phyloP scores from a whole-genome alignment of 2,329 filamentous ascomycete species.

The Epichloe sylvatica region DNA sequence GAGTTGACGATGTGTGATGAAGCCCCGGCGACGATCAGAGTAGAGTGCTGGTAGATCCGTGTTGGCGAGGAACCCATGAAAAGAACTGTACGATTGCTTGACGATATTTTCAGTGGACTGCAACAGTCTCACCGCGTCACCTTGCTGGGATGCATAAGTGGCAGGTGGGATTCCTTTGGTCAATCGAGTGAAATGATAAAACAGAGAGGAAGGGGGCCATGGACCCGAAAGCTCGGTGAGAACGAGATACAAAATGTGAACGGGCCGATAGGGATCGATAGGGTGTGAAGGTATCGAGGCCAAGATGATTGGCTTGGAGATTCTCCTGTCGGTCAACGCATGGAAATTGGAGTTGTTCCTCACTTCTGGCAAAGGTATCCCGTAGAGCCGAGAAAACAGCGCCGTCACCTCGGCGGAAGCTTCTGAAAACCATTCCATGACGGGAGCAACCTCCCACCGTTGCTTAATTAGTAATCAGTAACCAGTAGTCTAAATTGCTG shows the following conservation, averaged over 20 bases:
- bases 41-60: neutral
- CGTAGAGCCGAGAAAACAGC: neutral
- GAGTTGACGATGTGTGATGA: slow-evolving; percentile 2
- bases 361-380: neutral
- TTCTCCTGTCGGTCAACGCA: neutral
- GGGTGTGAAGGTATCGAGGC: slow-evolving; percentile 2
- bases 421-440: neutral
- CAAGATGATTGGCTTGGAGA: neutral
- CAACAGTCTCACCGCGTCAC: slow-evolving; percentile 1
- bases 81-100: slow-evolving; percentile 1
- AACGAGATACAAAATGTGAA: slow-evolving; percentile 4
- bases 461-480: neutral
- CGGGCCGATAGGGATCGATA: slow-evolving; percentile 3
- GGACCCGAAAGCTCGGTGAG: slow-evolving; percentile 3
- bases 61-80: neutral
- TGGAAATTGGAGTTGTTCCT: neutral
- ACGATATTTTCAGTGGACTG: slow-evolving; percentile 2
- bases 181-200: slow-evolving; percentile 3
- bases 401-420: neutral
- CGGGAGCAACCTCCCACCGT: neutral
- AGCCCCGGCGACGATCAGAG: neutral
- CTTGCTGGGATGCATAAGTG: slow-evolving; percentile 1
- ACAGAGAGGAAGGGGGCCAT: neutral
- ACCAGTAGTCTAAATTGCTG: too few species aligned
- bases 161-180: neutral